phyloP scores from a whole-genome alignment of 345 rosid species.

The Eucalyptus curtisii region DNA sequence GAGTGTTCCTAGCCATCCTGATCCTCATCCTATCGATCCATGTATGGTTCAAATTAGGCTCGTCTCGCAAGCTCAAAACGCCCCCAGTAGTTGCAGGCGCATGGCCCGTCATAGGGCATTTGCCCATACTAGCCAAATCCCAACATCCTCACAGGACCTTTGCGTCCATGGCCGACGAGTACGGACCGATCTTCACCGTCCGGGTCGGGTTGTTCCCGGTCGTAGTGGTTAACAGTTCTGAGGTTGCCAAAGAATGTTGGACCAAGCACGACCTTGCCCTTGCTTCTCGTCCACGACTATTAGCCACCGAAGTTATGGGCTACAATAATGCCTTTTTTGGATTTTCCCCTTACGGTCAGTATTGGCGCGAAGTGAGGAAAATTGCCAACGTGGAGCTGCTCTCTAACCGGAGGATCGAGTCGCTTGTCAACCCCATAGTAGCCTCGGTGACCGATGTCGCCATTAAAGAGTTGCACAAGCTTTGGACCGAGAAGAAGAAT shows the following conservation, averaged over 20 bases:
- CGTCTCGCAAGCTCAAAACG: neutral
- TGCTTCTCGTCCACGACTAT: conserved; percentile 10
- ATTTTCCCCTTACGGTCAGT: conserved; percentile 8
- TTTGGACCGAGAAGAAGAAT: neutral
- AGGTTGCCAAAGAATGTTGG: conserved; percentile 16
- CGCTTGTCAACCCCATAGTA: neutral
- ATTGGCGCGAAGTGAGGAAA: conserved; percentile 25
- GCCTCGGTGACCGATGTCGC: neutral
- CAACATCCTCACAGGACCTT: conserved; percentile 15
- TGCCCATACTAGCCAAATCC: neutral
- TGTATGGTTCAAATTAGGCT: neutral
- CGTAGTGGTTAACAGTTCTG: conserved; percentile 8
- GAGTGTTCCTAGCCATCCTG: neutral
- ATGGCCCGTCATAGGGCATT: conserved; percentile 38
- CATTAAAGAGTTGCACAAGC: neutral
- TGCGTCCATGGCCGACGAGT: conserved; percentile 17
- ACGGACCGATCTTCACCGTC: conserved; percentile 25
- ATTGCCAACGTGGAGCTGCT: conserved; percentile 10
- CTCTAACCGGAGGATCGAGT: neutral
- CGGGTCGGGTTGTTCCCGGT: conserved; percentile 12
- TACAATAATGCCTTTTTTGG: conserved; percentile 8
- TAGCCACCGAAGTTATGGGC: conserved; percentile 5
- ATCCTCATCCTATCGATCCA: neutral
- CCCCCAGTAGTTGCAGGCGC: neutral
- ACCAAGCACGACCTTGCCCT: conserved; percentile 15